Base-by-base conservation (phyloP, 164 flowering plant genomes). In the Aristolochia fimbriata region DNA sequence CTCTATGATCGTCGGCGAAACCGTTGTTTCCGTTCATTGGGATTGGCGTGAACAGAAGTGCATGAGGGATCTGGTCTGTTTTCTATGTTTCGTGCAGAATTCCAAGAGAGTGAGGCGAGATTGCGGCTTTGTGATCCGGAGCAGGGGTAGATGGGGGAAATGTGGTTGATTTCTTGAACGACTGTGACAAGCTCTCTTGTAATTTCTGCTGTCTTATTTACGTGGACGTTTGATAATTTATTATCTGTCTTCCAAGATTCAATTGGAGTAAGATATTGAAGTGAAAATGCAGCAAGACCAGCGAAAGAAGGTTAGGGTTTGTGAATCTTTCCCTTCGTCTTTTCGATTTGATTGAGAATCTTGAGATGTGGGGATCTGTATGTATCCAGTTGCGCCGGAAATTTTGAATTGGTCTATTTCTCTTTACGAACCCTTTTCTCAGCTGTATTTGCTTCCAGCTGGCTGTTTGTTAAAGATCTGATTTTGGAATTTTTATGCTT, bases 101-200 rank as follows among this genome's bases (percentile, higher is more conserved):
- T 80, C 52, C 30, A 69, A 73, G 67, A 65, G 75, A 63, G 59
- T 63, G 47, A 71, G 73, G 72, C 71, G 81, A 73, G 87, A 87
- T 66, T 83, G 65, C 60, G 78, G 77, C 10, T 72, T 87, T 65
- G 81, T 81, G 56, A 83, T 84, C 15, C 64, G 87, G 69, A 83
- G 91, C 72, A 78, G 91, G 62, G 91, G 88, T 57, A 71, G 88
- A 51, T 87, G 95, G 88, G 95, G 91, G 55, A 83, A 83, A 80
- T 87, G 95, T 65, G 91, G 95, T 61, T 87, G 74, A 83, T 59
- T 68, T 61, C 16, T 8, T 52, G 22, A 27, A 22, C 56, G 15
- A 20, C 12, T 17, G 16, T 17, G 61, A 23, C 20, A 9, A 24
- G 19, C 6, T 50, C 51, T 61, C 51, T 58, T 52, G 59, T 61